Base-by-base conservation (phyloP, 257 asterid genomes). In the Ballota nigra region DNA sequence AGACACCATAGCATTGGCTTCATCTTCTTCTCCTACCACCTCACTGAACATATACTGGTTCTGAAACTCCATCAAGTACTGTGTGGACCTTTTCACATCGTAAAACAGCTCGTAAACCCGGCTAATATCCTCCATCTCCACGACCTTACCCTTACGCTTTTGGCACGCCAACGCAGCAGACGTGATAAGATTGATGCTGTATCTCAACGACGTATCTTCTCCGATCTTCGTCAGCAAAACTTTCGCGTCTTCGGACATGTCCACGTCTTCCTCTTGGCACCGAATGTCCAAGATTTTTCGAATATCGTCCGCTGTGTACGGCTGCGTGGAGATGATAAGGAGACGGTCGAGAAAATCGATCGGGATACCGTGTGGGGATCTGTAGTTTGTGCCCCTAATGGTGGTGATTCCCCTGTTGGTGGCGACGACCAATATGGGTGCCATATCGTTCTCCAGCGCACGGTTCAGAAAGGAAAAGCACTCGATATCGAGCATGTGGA, bases 401-500 rank as follows among this genome's bases (percentile, higher is more conserved):
- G 96, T 69, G 15, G 98, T 89, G 64, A 89, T 92, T 19, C 99
- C 99, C 83, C 99, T 78, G 65, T 95, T 95, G 80, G 99, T 92
- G 68, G 99, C 97, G 3, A 95, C 97, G 7, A 95, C 96, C 61
- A 95, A 51, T 74, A 95, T 89, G 6, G 99, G 99, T 5, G 99
- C 93, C 99, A 92, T 92, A 31, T 89, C 98, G n/a, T 92, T 92
- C 66, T 95, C 98, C 55, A 95, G 47, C 28, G 99, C 98, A 20
- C 99, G 98, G 60, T 95, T 95, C 31, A 95, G 86, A 78, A 92
- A 95, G 4, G 99, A 95, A 66, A 95, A 95, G 75, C 99, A 89
- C 82, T 95, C 99, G 0, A 95, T 92, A 76, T 94, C 99, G 19
- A 91, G 96, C 98, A 94, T 94, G 87, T 89, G 99, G n/a, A 94